These are phyloP conservation scores for Clitoria ternatea DNA, from an alignment of 306 rosid genomes.

Conservation along the genomic window DNA sequence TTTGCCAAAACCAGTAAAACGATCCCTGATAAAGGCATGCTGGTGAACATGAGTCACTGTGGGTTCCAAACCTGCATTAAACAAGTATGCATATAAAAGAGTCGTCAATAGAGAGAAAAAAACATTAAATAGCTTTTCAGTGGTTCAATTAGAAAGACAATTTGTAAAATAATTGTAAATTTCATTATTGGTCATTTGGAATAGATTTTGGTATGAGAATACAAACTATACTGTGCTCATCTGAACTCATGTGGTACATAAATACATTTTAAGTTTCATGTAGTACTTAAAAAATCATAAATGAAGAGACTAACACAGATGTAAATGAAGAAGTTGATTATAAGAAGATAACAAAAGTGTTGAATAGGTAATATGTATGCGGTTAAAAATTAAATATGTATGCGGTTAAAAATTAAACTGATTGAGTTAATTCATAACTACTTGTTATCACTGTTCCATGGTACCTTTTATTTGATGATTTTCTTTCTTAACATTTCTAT, in stretches of 20 bases:
- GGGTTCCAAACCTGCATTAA: constrained; percentile 43
- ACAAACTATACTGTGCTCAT: not conserved
- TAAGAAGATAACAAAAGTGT: not conserved
- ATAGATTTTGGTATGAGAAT: not conserved
- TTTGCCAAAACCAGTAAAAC: constrained; percentile 65
- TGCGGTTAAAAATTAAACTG: not conserved
- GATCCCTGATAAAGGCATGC: constrained; percentile 64
- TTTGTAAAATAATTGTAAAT: not conserved
- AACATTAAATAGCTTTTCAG: not conserved
- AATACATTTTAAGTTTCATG: not conserved
- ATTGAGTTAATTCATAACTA: too few species aligned
- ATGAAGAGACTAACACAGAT: not conserved
- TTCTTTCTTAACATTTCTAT: too few species aligned
- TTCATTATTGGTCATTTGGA: not conserved
- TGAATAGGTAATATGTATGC: not conserved
- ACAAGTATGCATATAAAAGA: constrained; percentile 26
- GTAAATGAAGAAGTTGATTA: not conserved
- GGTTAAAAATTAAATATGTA: not conserved
- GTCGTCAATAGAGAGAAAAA: not conserved
- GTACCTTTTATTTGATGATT: too few species aligned
- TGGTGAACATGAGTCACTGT: constrained; percentile 58
- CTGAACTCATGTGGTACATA: not conserved
- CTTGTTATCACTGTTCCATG: too few species aligned
- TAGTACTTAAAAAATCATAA: not conserved
- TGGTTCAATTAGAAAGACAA: not conserved